Evolutionary conservation across 139 green algal species (phyloP).

Genomic region (Micractinium conductrix): DNA sequence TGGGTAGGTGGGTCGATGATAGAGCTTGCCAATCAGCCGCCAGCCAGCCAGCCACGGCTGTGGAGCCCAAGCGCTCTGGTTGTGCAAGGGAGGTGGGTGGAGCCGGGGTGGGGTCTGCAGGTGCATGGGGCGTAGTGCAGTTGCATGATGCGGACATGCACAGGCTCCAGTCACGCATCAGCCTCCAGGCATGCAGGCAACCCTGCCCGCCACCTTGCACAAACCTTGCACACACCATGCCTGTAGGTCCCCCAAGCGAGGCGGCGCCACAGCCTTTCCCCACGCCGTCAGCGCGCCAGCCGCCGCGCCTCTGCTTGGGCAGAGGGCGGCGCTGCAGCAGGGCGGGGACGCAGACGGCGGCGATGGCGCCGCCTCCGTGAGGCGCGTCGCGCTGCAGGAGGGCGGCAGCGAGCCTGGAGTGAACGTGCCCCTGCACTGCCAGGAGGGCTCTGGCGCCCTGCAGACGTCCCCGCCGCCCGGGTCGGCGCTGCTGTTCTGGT

Average conservation of each 20-base stretch:
- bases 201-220: background rate
- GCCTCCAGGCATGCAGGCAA: no score
- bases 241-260: background rate
- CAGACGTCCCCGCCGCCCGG: slow-evolving; percentile 28
- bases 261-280: slow-evolving; percentile 21
- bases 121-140: no score
- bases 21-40: no score
- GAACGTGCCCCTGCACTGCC: slow-evolving; percentile 17
- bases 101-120: no score
- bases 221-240: background rate
- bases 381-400: background rate
- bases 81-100: no score
- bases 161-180: no score
- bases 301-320: background rate
- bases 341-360: background rate
- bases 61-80: no score
- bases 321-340: background rate
- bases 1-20: no score
- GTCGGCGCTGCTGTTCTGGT: slow-evolving; percentile 54
- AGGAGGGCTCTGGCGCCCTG: slow-evolving; percentile 15
- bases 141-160: no score
- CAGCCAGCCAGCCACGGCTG: no score
- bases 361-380: background rate
- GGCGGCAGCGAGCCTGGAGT: background rate
- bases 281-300: background rate